Base-by-base conservation (phyloP, 805 yeast species). In the Suhomyces canberraensis region DNA sequence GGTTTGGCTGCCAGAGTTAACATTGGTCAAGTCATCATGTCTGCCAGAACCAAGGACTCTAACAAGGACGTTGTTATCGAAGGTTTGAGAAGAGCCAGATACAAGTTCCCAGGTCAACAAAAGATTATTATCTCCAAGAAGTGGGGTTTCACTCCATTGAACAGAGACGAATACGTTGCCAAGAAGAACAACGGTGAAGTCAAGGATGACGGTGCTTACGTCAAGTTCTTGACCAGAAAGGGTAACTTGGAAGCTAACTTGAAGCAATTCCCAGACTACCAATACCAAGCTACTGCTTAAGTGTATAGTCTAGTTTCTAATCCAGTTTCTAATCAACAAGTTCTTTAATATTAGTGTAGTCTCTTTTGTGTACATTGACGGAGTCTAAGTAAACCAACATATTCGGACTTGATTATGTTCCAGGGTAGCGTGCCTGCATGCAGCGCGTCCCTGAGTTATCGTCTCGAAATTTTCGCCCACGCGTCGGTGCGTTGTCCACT, bases 71-170 rank as follows among this genome's bases (percentile, higher is more conserved):
- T 87, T 69, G 96, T 88, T 58, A 78, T 93, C 64, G 99, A 93
- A 81, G 98, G 91, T 80, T 86, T 93, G 74, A 91, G 98, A 82
- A 91, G 99, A 84, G 95, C 97, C 56, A 91, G 98, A 81, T 93
- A 93, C 87, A 93, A 93, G 91, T 93, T 93, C 98, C 99, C 99
- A 75, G 99, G 99, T 80, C 99, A 93, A 81, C 99, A 93, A 79
- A 91, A 83, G 82, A 93, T 93, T 70, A 93, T 93, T 66, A 76
- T 93, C 75, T 93, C 99, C 60, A 93, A 93, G 95, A 93, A 93
- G 79, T 93, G 99, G 99, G 99, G 99, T 78, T 93, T 93, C 97
- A 93, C 99, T 75, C 86, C 85, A 74, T 84, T 93, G 69, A 80
- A 91, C 95, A 87, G 98, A 79, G 95, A 78, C 45, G 97, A 93